Percentiles rank a stretch among this genome's conserved stretches.
Conservation (phyloP, 73 alveolate genomes). For the Blepharisma stoltei region DNA sequence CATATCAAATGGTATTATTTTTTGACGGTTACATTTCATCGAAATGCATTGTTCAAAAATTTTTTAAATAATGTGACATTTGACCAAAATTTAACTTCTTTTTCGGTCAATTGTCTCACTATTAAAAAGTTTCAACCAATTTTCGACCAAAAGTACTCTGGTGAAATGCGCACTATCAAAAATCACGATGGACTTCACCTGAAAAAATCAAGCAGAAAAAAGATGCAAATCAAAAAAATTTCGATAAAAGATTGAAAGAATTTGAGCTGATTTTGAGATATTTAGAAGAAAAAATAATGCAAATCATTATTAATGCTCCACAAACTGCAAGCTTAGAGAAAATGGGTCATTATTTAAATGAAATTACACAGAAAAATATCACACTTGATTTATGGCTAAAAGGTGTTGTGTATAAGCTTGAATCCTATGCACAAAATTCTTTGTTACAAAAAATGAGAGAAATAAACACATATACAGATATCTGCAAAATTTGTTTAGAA, state of each 20-base stretch:
- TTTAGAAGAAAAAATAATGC: neutral
- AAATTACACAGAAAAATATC: neutral
- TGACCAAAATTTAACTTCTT: too few relatives aligned
- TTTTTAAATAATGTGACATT: too few relatives aligned
- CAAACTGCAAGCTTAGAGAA: neutral
- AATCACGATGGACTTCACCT: too few relatives aligned
- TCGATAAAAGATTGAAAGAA: neutral
- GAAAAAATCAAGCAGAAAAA: neutral
- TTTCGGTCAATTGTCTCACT: too few relatives aligned
- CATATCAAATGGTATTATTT: too few relatives aligned
- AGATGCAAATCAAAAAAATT: neutral
- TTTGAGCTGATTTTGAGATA: slow-evolving; percentile 1
- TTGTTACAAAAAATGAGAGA: neutral
- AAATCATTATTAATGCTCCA: neutral
- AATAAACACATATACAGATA: neutral
- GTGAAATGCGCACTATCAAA: too few relatives aligned
- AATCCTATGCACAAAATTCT: neutral
- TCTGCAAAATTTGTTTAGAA: neutral
- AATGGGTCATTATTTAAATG: neutral
- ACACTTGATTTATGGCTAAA: slow-evolving; percentile 2
- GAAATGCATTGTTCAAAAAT: too few relatives aligned
- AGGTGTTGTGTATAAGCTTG: neutral
- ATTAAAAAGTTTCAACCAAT: too few relatives aligned
- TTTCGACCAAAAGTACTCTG: too few relatives aligned
- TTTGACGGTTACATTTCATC: too few relatives aligned